Conservation (phyloP, 140 eudicot species). For the Bidens hawaiensis region DNA sequence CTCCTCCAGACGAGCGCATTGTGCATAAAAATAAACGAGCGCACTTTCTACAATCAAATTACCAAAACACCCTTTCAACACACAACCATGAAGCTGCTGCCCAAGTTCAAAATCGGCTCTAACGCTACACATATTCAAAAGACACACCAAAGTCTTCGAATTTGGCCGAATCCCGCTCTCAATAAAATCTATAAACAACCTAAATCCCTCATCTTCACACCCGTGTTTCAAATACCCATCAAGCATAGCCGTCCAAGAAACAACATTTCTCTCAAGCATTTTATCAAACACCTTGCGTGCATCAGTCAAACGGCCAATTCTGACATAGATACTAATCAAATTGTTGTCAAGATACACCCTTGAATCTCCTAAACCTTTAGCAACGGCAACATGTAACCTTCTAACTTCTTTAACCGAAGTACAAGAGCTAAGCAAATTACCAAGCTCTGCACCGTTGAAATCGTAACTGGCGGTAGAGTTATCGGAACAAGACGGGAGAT, state of each 20-base stretch:
- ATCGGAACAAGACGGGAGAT: slow-evolving; percentile 15
- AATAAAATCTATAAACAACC: slow-evolving; percentile 42
- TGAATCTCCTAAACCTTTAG: slow-evolving; percentile 28
- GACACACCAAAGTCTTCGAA: slow-evolving; percentile 57
- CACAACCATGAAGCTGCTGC: slow-evolving; percentile 56
- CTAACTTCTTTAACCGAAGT: slow-evolving; percentile 31
- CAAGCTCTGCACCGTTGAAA: slow-evolving; percentile 13
- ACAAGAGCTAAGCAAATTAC: slow-evolving; percentile 43
- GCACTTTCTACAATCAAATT: slow-evolving; percentile 61
- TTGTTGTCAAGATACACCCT: slow-evolving; percentile 45
- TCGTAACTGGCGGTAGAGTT: neutral
- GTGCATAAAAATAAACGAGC: slow-evolving; percentile 55
- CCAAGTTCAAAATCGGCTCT: slow-evolving; percentile 58
- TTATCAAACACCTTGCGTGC: slow-evolving; percentile 76
- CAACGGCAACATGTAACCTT: slow-evolving; percentile 38
- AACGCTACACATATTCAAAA: slow-evolving; percentile 57
- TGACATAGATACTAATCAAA: slow-evolving; percentile 51
- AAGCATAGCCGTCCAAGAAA: slow-evolving; percentile 90
- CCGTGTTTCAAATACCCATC: slow-evolving; percentile 69
- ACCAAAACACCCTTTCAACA: slow-evolving; percentile 44
- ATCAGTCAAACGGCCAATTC: slow-evolving; percentile 41
- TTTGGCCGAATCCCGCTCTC: slow-evolving; percentile 46
- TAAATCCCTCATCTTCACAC: slow-evolving; percentile 44
- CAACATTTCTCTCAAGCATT: slow-evolving; percentile 67
- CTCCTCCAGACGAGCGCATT: slow-evolving; percentile 47